Percentiles rank a stretch among this genome's conserved stretches.
phyloP scores from a whole-genome alignment of 495 filamentous ascomycete genomes.

The Cercophora samala region DNA sequence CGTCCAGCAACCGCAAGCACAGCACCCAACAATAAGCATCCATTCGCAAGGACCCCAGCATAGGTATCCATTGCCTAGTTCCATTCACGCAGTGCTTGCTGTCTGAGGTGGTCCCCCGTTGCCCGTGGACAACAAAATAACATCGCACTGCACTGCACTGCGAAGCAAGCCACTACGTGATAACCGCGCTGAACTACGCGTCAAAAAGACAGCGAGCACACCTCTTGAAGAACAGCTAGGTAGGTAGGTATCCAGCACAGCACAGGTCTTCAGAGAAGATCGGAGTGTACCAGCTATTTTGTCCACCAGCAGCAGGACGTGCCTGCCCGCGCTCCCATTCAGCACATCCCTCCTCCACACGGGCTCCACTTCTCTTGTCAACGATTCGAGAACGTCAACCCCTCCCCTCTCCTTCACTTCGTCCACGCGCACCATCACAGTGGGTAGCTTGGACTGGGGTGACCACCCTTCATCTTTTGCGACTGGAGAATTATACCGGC shows the following conservation, averaged over 20 bases:
- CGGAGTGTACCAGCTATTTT: not conserved
- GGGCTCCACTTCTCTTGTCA: slow-evolving; percentile 1
- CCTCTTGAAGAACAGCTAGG: no score
- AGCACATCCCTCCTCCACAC: not conserved
- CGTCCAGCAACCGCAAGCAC: not conserved
- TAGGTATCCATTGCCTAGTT: no score
- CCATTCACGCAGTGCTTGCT: no score
- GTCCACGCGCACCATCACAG: slow-evolving; percentile 1
- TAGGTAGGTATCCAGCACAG: no score
- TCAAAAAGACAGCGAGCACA: no score
- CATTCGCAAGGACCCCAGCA: not conserved
- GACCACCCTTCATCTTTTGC: not conserved
- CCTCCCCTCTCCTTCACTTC: slow-evolving; percentile 3
- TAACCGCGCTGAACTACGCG: no score
- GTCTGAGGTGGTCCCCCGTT: no score
- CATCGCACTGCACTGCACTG: no score
- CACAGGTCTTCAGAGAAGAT: no score
- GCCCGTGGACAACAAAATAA: no score
- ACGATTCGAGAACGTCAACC: slow-evolving; percentile 4
- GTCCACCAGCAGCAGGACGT: not conserved
- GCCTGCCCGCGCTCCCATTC: not conserved
- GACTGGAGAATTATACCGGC: not conserved
- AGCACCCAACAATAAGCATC: no score
- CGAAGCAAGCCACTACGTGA: no score
- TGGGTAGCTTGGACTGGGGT: not conserved